Percentiles rank a stretch among this genome's conserved stretches.
phyloP scores from a whole-genome alignment of 1,284 basidiomycete genomes.

The Vanrija humicola region DNA sequence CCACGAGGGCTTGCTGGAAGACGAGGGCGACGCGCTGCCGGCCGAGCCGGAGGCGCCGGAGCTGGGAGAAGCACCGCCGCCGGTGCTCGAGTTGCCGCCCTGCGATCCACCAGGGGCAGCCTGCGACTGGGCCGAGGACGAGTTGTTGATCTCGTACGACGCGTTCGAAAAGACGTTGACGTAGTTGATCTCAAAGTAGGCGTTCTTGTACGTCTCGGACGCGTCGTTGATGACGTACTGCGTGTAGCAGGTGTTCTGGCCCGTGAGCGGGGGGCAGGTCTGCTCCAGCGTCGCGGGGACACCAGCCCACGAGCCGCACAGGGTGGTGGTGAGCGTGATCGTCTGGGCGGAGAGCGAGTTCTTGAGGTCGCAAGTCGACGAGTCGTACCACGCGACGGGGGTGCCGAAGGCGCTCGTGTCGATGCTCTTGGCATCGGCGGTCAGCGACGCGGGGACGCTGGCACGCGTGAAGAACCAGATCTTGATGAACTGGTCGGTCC shows the following conservation, averaged over 20 bases:
- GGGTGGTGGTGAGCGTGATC: slow-evolving; percentile 70
- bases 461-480: slow-evolving; percentile 72
- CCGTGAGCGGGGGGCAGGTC: slow-evolving; percentile 55
- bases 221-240: slow-evolving; percentile 64
- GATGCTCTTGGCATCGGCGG: slow-evolving; percentile 55
- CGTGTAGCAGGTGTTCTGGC: slow-evolving; percentile 54
- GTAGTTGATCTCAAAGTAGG: slow-evolving; percentile 70
- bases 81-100: not conserved
- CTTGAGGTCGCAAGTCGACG: slow-evolving; percentile 58
- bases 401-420: slow-evolving; percentile 63
- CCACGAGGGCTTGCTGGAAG: not conserved
- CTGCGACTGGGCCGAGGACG: not conserved
- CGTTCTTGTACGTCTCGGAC: slow-evolving; percentile 57
- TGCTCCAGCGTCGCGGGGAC: slow-evolving; percentile 56
- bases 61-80: not conserved
- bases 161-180: slow-evolving; percentile 50
- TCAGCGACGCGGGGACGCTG: slow-evolving; percentile 58
- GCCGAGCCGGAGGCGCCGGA: not conserved
- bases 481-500: slow-evolving; percentile 54
- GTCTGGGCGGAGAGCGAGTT: slow-evolving; percentile 53
- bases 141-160: not conserved
- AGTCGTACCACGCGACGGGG: slow-evolving; percentile 65
- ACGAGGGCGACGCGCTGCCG: not conserved
- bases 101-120: no score
- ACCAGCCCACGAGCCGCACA: slow-evolving; percentile 62